Base-by-base conservation (phyloP, 2,329 filamentous ascomycete genomes). In the Leptodontidium sp. region DNA sequence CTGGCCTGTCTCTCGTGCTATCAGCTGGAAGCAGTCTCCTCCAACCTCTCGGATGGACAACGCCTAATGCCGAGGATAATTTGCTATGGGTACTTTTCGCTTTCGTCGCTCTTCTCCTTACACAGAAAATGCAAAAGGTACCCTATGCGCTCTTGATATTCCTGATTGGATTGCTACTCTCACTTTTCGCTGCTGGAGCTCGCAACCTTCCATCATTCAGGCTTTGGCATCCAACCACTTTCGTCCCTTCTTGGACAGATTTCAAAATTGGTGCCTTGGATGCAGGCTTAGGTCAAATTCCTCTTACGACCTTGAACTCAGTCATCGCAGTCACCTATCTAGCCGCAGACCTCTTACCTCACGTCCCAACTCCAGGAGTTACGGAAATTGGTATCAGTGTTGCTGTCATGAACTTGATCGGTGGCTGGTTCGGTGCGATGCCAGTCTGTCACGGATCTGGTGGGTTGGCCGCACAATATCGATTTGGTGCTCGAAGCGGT, bases 361-460 rank as follows among this genome's bases (percentile, higher is more conserved):
- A 87, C 1, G 80, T 91, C 2, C 86, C 87, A 0, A 83, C 90
- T 0, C 93, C 93, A 0, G 88, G 88, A 0, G 90, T 93, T 6
- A 95, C 93, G 0, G 85, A 89, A 0, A 84, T 98, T 38, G 95
- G 94, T 1, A 79, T 94, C 69, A 97, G 93, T 65, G 93, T 98
- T 4, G 90, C 91, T 0, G 76, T 84, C 1, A 97, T 97, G 88
- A 98, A 98, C 78, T 82, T 98, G 3, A 79, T 91, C 0, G 91
- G 92, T 17, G 94, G 93, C 75, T 97, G 93, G 92, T 97, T 97
- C 75, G 94, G 94, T 59, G 92, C 91, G 5, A 98, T 98, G 96
- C 96, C 95, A 2, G 90, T 96, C 4, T 98, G 96, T 77, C 96
- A 98, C 78, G 95, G 95, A 5, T 93, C 93, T 0, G 95, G 95